Evolutionary conservation across 495 filamentous ascomycete species (phyloP).

Genomic region (Aspergillus conjunctus): DNA sequence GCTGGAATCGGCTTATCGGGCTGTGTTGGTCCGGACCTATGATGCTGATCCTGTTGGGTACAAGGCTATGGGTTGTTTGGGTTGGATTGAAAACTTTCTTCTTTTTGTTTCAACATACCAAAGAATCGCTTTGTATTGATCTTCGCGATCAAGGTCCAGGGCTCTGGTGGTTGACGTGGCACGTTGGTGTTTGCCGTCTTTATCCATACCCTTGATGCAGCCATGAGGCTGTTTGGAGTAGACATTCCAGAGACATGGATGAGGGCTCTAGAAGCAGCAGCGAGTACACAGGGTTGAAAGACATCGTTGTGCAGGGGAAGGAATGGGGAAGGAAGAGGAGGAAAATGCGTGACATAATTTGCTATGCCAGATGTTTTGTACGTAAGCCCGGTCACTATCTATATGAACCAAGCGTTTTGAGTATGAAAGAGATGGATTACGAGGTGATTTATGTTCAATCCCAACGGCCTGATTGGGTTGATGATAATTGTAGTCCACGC

Average conservation of each 20-base stretch:
- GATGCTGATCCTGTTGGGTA: slow-evolving; percentile 29
- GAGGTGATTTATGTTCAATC: too few relatives aligned
- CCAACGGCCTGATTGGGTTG: too few relatives aligned
- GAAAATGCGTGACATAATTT: slow-evolving; percentile 36
- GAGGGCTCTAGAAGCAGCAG: slow-evolving; percentile 15
- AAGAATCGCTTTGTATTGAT: slow-evolving; percentile 22
- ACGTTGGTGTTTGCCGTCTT: slow-evolving; percentile 27
- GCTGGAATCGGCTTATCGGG: slow-evolving; percentile 29
- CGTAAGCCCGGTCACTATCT: slow-evolving; percentile 37
- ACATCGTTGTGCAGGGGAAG: slow-evolving; percentile 22
- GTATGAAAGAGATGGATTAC: neutral
- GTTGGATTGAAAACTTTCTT: slow-evolving; percentile 1
- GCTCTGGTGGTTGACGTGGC: slow-evolving; percentile 28
- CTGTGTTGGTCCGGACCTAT: slow-evolving; percentile 27
- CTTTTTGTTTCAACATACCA: neutral
- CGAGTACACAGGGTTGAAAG: slow-evolving; percentile 29
- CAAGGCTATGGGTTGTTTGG: slow-evolving; percentile 16
- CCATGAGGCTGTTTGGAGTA: slow-evolving; percentile 17
- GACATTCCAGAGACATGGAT: slow-evolving; percentile 19
- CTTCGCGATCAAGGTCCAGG: slow-evolving; percentile 20
- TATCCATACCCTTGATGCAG: slow-evolving; percentile 19
- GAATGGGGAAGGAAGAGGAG: neutral
- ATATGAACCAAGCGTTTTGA: slow-evolving; percentile 23
- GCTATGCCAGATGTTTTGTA: slow-evolving; percentile 38
- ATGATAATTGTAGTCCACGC: too few relatives aligned